Base-by-base conservation (phyloP, 306 rosid genomes). In the Acacia melanoxylon region DNA sequence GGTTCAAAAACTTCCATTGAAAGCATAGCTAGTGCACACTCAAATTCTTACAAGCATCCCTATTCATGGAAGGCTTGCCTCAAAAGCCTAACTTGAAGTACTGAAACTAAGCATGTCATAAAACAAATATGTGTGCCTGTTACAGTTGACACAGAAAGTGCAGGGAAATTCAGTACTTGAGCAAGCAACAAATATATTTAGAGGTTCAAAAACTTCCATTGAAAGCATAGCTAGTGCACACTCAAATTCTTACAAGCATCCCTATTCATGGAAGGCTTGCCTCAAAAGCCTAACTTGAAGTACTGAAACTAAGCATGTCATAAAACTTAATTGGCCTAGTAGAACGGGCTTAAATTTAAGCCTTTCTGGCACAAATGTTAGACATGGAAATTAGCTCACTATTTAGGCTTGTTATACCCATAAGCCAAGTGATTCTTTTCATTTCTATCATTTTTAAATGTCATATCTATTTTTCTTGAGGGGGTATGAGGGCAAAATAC, bases 401-500 rank as follows among this genome's bases (percentile, higher is more conserved):
- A 4, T 63, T 29, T 63, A 1, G 20, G n/a, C 42, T 10, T 0
- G 10, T 11, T 6, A 66, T 66, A 15, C 71, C 44, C 71, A 31
- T 66, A 12, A 33, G 45, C 22, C 44, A 66, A 33, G 42, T 19
- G 41, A 62, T 37, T 31, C 42, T 20, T 61, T 75, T 80, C 67
- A 49, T 73, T 40, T 40, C 33, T 17, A 37, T 66, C 54, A 42
- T 41, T 51, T 78, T 42, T 67, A 58, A 29, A 59, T 68, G 24
- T 58, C 74, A 52, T 66, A 5, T 77, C 25, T 59, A 59, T 11
- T 22, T 20, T n/a, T 6, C 44, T 52, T 58, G 66, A 29, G 31
- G 75, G 20, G 35, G 35, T 75, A 24, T 51, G 66, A 66, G 67
- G 37, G 80, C 71, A 78, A 83, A 37, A 76, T 75, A 95, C 98